These are phyloP conservation scores for Leccinum solheimii DNA, from an alignment of 1,284 basidiomycete species.

Conservation along the genomic window DNA sequence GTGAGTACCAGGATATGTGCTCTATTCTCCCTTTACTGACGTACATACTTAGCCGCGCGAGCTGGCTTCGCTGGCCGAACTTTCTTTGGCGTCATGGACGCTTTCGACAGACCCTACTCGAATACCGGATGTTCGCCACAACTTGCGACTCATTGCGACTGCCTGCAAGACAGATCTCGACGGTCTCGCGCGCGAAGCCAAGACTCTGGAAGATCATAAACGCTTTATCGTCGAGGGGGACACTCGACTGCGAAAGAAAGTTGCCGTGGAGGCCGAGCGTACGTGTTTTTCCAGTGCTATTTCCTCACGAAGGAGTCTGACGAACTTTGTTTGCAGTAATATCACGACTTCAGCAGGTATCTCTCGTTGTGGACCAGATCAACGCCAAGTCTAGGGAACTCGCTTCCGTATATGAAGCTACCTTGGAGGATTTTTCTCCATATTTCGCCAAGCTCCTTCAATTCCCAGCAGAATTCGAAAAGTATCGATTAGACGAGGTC, in stretches of 20 bases:
- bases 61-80: conserved; percentile 78
- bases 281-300: conserved; percentile 32
- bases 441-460: conserved; percentile 73
- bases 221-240: conserved; percentile 77
- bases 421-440: conserved; percentile 70
- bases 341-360: conserved; percentile 71
- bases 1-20: conserved; percentile 45
- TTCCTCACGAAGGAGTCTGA: conserved; percentile 16
- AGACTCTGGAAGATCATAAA: conserved; percentile 76
- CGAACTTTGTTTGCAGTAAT: conserved; percentile 54
- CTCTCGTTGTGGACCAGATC: conserved; percentile 72
- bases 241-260: conserved; percentile 61
- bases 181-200: conserved; percentile 88
- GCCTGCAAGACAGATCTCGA: conserved; percentile 81
- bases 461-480: conserved; percentile 78
- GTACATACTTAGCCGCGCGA: conserved; percentile 64
- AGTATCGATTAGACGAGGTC: conserved; percentile 84
- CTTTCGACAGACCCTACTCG: conserved; percentile 82
- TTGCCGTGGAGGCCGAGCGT: conserved; percentile 76
- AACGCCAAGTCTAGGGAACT: conserved; percentile 62
- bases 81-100: conserved; percentile 79
- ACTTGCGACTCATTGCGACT: conserved; percentile 85
- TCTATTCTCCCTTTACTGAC: conserved; percentile 11
- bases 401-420: conserved; percentile 61
- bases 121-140: conserved; percentile 95